Evolutionary conservation across 257 asterid species (phyloP).

Genomic region (Nicotiana tomentosiformis): DNA sequence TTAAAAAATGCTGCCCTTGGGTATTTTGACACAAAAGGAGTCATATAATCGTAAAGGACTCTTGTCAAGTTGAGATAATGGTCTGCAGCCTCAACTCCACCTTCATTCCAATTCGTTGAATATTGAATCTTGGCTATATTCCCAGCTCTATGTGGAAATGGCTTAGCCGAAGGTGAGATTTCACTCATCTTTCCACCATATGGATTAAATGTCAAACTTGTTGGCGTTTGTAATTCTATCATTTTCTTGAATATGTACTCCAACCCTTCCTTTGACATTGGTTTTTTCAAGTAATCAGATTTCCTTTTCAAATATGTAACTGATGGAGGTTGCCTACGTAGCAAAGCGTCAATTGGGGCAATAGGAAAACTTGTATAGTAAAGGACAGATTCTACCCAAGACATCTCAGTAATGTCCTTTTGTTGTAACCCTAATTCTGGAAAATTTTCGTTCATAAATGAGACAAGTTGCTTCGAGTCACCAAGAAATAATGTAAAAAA

Average conservation of each 20-base stretch:
- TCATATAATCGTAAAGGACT: conserved; percentile 36
- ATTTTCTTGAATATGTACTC: conserved; percentile 24
- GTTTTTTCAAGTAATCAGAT: conserved; percentile 50
- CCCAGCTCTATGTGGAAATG: conserved; percentile 70
- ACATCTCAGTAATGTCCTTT: conserved; percentile 11
- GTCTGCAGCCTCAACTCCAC: conserved; percentile 22
- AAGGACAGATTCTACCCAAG: conserved; percentile 10
- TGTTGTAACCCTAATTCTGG: neutral
- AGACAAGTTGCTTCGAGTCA: neutral
- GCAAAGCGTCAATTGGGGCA: conserved; percentile 21
- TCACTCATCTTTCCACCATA: conserved; percentile 58
- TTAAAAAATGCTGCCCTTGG: conserved; percentile 63
- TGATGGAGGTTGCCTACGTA: conserved; percentile 22
- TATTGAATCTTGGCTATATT: conserved; percentile 49
- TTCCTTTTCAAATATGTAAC: conserved; percentile 41
- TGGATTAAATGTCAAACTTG: conserved; percentile 29
- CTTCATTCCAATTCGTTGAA: conserved; percentile 39
- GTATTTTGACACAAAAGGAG: conserved; percentile 45
- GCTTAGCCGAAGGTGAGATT: conserved; percentile 35
- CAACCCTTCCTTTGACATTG: conserved; percentile 31
- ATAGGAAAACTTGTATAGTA: conserved; percentile 22
- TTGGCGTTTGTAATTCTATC: conserved; percentile 21
- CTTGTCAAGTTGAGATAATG: conserved; percentile 31
- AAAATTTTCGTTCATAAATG: neutral
- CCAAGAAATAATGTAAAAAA: conserved; percentile 11